A percentile compares a stretch with the other conserved stretches of the same genome.
phyloP scores from a whole-genome alignment of 345 rosid species.

The Eucalyptus tenuipes region DNA sequence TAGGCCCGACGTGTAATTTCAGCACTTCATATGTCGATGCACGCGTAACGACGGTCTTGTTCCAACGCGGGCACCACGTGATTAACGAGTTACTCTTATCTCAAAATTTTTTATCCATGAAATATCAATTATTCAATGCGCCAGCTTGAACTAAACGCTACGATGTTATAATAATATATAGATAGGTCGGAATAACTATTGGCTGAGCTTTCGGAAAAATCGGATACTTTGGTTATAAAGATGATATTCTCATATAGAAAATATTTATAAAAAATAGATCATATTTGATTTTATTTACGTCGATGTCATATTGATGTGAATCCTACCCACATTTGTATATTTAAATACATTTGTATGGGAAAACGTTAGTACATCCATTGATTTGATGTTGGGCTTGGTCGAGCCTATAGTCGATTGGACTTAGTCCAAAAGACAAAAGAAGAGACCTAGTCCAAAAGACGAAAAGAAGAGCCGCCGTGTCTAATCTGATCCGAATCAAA shows the following conservation, averaged over 20 bases:
- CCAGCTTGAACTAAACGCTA: accelerated
- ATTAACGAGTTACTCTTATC: not conserved
- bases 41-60: not conserved
- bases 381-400: not conserved
- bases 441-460: too few relatives aligned
- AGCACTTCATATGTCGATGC: not conserved
- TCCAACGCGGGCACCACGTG: not conserved
- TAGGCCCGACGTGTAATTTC: not conserved
- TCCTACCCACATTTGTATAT: not conserved
- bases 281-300: too few relatives aligned
- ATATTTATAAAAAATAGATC: too few relatives aligned
- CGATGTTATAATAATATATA: not conserved
- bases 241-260: too few relatives aligned
- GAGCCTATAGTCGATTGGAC: too few relatives aligned
- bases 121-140: not conserved
- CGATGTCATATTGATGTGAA: not conserved
- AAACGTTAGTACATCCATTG: too few relatives aligned
- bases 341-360: not conserved
- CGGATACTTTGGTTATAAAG: not conserved
- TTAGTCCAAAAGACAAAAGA: too few relatives aligned
- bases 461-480: not conserved
- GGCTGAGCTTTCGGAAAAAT: not conserved
- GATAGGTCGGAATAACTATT: not conserved
- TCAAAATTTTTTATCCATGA: not conserved
- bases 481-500: not conserved